Evolutionary conservation across 495 filamentous ascomycete species (phyloP).

Genomic region (Hypoxylon fragiforme): DNA sequence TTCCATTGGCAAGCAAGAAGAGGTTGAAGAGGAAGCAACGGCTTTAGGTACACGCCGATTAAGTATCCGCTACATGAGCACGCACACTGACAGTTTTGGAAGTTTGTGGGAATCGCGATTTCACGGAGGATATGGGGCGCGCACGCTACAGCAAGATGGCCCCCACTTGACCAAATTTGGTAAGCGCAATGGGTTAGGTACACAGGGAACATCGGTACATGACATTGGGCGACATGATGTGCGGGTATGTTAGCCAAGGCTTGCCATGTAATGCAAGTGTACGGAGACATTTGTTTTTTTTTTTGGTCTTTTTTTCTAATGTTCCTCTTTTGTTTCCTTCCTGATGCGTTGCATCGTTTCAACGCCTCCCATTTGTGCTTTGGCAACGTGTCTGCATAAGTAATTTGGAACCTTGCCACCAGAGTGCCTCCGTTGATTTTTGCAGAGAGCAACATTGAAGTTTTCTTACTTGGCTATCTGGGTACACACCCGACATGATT

Average conservation of each 20-base stretch:
- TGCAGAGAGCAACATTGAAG: too few relatives aligned
- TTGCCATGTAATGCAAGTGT: conserved; percentile 8
- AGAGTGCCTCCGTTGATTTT: too few relatives aligned
- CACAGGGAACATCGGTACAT: conserved; percentile 6
- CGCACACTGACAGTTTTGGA: conserved; percentile 3
- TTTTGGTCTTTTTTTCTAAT: neutral
- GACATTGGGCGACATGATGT: neutral
- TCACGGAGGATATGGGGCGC: conserved; percentile 29
- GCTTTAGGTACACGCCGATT: conserved; percentile 14
- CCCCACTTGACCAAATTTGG: conserved; percentile 18
- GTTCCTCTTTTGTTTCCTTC: neutral
- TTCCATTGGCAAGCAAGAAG: conserved; percentile 32
- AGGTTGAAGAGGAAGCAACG: conserved; percentile 18
- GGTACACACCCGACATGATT: too few relatives aligned
- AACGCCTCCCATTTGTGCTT: conserved; percentile 21
- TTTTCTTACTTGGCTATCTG: too few relatives aligned
- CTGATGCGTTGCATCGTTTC: conserved; percentile 16
- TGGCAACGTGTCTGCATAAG: conserved; percentile 16
- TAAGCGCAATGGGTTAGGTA: conserved; percentile 33
- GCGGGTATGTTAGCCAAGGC: conserved; percentile 13
- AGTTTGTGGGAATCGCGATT: conserved; percentile 31
- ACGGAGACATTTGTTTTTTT: conserved; percentile 1
- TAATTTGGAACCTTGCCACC: conserved; percentile 20
- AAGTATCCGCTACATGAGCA: conserved; percentile 10
- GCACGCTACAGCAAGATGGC: conserved; percentile 11